phyloP scores from a whole-genome alignment of 1,284 basidiomycete genomes.

The Pseudozyma pruni region DNA sequence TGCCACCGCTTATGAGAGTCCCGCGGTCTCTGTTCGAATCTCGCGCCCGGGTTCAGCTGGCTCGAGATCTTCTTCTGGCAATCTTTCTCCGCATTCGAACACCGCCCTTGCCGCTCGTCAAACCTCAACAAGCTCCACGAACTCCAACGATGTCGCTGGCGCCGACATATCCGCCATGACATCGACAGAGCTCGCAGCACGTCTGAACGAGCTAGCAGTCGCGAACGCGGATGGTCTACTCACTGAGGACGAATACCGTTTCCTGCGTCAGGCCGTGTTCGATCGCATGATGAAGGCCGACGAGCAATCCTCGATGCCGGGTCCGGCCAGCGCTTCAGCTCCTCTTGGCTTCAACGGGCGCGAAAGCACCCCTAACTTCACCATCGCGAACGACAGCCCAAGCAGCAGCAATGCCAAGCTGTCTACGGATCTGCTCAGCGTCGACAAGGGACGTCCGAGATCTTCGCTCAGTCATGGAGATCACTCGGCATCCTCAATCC shows the following conservation, averaged over 20 bases:
- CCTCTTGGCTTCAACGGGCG: conserved; percentile 3
- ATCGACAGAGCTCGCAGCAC: conserved; percentile 36
- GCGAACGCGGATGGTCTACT: conserved; percentile 58
- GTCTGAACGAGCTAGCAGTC: conserved; percentile 61
- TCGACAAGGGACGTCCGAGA: conserved; percentile 2
- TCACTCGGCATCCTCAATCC: conserved; percentile 15
- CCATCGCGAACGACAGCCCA: neutral
- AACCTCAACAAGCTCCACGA: neutral
- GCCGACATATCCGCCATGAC: conserved; percentile 32
- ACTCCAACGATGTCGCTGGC: neutral
- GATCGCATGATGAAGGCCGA: conserved; percentile 44
- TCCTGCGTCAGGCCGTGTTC: conserved; percentile 52
- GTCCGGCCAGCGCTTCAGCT: conserved; percentile 13
- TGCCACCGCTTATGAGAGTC: neutral
- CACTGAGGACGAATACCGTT: conserved; percentile 55
- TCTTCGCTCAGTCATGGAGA: conserved; percentile 17
- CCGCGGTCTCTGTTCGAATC: too few relatives aligned
- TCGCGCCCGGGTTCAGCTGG: too few relatives aligned
- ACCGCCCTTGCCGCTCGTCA: neutral
- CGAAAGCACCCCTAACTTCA: neutral
- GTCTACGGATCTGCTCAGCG: conserved; percentile 2
- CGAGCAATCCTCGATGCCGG: conserved; percentile 27
- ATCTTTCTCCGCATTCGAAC: too few relatives aligned
- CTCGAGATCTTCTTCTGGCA: too few relatives aligned
- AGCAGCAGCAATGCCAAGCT: neutral